Evolutionary conservation across 2,329 filamentous ascomycete species (phyloP).

Genomic region (Trichothecium roseum): DNA sequence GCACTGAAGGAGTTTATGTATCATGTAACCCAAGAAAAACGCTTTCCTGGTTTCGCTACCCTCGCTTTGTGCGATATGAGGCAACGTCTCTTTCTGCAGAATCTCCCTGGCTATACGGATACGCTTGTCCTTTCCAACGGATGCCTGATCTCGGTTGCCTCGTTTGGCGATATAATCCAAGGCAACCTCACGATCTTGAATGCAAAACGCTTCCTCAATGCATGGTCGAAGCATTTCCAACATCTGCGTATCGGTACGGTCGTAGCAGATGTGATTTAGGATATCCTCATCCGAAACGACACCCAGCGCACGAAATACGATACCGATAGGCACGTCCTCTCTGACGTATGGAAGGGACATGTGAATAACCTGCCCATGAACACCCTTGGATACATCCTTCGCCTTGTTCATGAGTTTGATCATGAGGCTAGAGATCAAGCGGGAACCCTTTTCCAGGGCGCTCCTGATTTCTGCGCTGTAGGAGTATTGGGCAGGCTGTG

Average conservation of each 20-base stretch:
- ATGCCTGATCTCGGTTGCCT: constrained; percentile 51
- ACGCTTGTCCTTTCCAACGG: constrained; percentile 74
- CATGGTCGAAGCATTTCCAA: constrained; percentile 94
- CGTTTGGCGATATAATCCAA: constrained; percentile 93
- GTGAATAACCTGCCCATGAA: constrained; percentile 79
- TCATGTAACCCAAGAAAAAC: constrained; percentile 98
- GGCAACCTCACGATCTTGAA: constrained; percentile 90
- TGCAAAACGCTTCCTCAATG: constrained; percentile 92
- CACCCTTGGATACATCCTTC: constrained; percentile 57
- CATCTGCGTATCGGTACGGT: constrained; percentile 92
- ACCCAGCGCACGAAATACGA: constrained; percentile 91
- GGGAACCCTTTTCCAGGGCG: constrained; percentile 89
- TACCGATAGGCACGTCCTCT: constrained; percentile 81
- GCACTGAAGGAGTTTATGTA: constrained; percentile 89
- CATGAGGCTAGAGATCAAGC: constrained; percentile 84
- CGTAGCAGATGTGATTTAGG: constrained; percentile 93
- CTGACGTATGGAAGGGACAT: constrained; percentile 91
- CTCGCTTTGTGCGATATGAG: constrained; percentile 91
- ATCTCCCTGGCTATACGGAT: constrained; percentile 88
- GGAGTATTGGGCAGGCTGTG: constrained; percentile 79
- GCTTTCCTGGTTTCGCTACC: constrained; percentile 94
- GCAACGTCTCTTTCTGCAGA: constrained; percentile 91
- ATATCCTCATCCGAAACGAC: constrained; percentile 98
- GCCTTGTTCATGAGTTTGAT: constrained; percentile 86
- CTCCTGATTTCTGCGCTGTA: constrained; percentile 95